These are phyloP conservation scores for Coix lacrymajobi DNA, from an alignment of 176 grass and related monocot genomes.

Conservation along the genomic window DNA sequence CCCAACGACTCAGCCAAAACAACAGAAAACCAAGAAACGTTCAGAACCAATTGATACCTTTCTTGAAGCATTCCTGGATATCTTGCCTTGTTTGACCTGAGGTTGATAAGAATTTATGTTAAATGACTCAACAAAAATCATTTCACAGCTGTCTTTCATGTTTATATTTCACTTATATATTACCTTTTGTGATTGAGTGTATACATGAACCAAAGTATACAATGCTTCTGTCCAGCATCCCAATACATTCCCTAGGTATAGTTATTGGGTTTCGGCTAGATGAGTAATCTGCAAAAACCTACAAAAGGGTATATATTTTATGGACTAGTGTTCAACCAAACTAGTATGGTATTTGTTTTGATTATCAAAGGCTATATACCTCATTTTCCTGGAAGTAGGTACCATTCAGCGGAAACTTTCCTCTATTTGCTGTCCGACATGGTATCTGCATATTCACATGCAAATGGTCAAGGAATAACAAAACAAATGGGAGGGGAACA, in stretches of 20 bases:
- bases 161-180: constrained; percentile 11
- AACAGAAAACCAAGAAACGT: not conserved
- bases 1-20: not conserved
- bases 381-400: constrained; percentile 94
- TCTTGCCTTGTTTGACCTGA: constrained; percentile 58
- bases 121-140: constrained; percentile 4
- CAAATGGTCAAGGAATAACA: not conserved
- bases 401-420: constrained; percentile 93
- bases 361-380: constrained; percentile 32
- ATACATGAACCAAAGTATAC: constrained; percentile 74
- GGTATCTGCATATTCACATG: constrained; percentile 59
- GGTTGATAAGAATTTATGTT: constrained; percentile 23
- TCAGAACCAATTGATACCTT: constrained; percentile 42
- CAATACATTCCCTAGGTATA: constrained; percentile 46
- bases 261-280: constrained; percentile 52
- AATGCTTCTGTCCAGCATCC: constrained; percentile 35
- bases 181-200: constrained; percentile 75
- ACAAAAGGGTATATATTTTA: constrained; percentile 25
- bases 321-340: constrained; percentile 3
- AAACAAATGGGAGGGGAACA: not conserved
- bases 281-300: constrained; percentile 90
- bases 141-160: not conserved
- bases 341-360: not conserved
- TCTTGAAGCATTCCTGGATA: constrained; percentile 66
- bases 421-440: constrained; percentile 72